Percentiles rank a stretch among this genome's conserved stretches.
Conservation (phyloP, 2,329 filamentous ascomycete genomes). For the Thyridium curvatum region DNA sequence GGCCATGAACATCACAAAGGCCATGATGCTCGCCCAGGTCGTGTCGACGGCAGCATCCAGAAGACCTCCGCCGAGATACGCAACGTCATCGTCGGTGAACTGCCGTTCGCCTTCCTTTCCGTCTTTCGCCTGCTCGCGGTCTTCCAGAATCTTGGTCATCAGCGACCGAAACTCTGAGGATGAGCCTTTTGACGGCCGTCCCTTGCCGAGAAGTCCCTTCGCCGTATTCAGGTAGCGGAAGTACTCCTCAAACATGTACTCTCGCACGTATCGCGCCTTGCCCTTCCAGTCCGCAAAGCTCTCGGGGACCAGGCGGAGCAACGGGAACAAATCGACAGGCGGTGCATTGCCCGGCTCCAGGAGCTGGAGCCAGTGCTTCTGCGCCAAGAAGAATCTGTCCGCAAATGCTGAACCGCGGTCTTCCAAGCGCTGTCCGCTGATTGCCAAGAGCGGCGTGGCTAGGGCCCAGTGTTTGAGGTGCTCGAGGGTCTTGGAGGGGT, state of each 20-base stretch:
- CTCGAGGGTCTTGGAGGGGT: constrained; percentile 7
- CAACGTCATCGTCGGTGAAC: too few species aligned
- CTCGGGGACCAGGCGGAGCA: constrained; percentile 12
- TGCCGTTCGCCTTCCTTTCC: constrained; percentile 2
- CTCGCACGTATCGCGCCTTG: constrained; percentile 10
- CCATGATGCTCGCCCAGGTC: too few species aligned
- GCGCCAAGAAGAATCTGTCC: constrained; percentile 12
- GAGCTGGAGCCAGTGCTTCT: constrained; percentile 14
- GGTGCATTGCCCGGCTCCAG: constrained; percentile 17
- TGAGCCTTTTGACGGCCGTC: constrained; percentile 7
- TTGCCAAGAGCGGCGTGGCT: constrained; percentile 14
- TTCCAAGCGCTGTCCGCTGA: constrained; percentile 13
- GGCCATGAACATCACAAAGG: constrained; percentile 17
- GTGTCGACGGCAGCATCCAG: too few species aligned
- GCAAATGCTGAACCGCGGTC: constrained; percentile 9
- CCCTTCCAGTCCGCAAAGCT: constrained; percentile 14
- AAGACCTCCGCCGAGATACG: too few species aligned
- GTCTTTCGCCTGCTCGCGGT: constrained; percentile 16
- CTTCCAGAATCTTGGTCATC: constrained; percentile 13
- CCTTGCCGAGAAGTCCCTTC: constrained; percentile 9
- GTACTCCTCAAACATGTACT: constrained; percentile 11
- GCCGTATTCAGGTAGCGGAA: constrained; percentile 5
- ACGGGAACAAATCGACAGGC: constrained; percentile 16
- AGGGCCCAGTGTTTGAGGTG: constrained; percentile 16
- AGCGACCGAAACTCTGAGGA: constrained; percentile 14